Conservation (phyloP, 2,329 filamentous ascomycete species). For the Tolypocladium nubicola region DNA sequence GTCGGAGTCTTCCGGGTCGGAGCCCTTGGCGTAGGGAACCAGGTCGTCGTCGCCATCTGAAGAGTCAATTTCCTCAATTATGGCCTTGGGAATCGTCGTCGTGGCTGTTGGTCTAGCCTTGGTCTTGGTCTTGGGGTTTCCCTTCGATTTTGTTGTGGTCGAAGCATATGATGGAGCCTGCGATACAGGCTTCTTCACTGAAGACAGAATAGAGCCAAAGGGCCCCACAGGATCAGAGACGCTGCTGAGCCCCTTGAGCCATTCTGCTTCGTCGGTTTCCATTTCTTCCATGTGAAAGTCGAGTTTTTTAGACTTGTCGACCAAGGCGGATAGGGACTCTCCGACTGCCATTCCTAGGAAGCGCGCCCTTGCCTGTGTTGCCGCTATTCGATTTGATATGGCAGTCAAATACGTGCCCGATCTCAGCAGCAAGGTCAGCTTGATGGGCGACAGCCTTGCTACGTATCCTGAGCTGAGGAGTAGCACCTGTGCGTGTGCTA, state of each 20-base stretch:
- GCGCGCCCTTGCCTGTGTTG: constrained; percentile 63
- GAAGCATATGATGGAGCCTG: neutral
- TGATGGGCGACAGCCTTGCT: constrained; percentile 52
- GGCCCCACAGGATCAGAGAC: constrained; percentile 54
- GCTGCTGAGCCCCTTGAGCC: constrained; percentile 59
- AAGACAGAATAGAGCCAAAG: constrained; percentile 35
- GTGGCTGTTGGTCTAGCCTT: constrained; percentile 15
- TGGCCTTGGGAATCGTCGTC: constrained; percentile 27
- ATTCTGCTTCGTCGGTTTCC: constrained; percentile 58
- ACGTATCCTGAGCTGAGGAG: constrained; percentile 71
- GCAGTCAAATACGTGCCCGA: constrained; percentile 64
- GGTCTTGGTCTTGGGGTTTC: constrained; percentile 2
- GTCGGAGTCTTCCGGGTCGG: constrained; percentile 82
- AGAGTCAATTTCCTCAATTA: constrained; percentile 57
- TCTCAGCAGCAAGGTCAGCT: constrained; percentile 57
- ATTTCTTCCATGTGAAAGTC: constrained; percentile 79
- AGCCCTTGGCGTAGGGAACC: constrained; percentile 72
- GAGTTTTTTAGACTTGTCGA: constrained; percentile 62
- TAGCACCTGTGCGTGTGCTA: constrained; percentile 70
- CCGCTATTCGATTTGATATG: constrained; percentile 75
- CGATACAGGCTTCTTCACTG: constrained; percentile 5
- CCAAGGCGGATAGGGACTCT: constrained; percentile 54
- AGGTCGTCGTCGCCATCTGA: constrained; percentile 56
- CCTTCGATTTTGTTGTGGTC: constrained; percentile 4
- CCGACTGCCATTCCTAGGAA: constrained; percentile 86